Base-by-base conservation (phyloP, 768 basidiomycete species). In the Lepiota brunneoincarnata region DNA sequence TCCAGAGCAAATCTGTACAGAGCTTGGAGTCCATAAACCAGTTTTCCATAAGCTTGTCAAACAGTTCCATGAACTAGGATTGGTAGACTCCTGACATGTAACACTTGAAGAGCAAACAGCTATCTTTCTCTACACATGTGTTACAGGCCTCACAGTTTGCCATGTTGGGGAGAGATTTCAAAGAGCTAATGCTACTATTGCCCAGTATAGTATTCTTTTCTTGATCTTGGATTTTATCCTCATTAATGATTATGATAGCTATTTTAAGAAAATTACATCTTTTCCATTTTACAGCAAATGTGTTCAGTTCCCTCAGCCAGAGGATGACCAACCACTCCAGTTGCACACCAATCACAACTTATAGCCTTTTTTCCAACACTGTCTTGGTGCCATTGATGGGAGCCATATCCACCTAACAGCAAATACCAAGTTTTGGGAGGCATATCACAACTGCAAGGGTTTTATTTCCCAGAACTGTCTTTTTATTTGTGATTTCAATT, bases 401-500 rank as follows among this genome's bases (percentile, higher is more conserved):
- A 66, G 56, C n/a, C 66, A 67, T 54, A 67, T 67, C 26, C 26
- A 47, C 42, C 55, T 58, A 36, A 51, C 54, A 41, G 51, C 57
- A 17, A 51, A 62, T 15, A 31, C 54, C 12, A 34, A 21, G 7
- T 60, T 63, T 3, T 41, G 50, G 2, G 28, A 54, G 12, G 18
- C 44, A 11, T 45, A 14, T 34, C 51, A 58, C 3, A 67, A 67
- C 52, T 47, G 55, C 14, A 71, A 72, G 49, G 70, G 69, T 15
- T 41, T 47, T 17, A 40, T 72, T 3, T 64, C 72, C 2, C 72
- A 71, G 38, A 76, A 77, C 51, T 62, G 62, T 7, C 63, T 78
- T 15, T 69, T 70, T 18, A 61, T 53, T 1, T 73, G 67, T 14
- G 47, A 51, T 2, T 74, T 74, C 37, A 42, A 63, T 31, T 37